phyloP scores from a whole-genome alignment of 805 yeast genomes.

The Candida coquimbonensis region DNA sequence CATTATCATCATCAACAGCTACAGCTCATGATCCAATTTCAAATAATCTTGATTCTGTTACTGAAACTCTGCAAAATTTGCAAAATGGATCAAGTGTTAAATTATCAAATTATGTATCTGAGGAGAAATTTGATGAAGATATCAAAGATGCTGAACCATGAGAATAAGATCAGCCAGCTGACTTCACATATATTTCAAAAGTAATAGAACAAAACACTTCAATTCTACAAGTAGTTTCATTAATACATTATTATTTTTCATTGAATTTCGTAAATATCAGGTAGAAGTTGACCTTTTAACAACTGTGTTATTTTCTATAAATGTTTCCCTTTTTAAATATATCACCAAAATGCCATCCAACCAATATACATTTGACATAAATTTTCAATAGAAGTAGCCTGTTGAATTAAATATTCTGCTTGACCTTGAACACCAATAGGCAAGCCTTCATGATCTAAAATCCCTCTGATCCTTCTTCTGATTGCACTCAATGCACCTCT shows the following conservation, averaged over 20 bases:
- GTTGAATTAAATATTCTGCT: constrained; percentile 81
- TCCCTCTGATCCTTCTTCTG: constrained; percentile 77
- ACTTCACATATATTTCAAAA: neutral
- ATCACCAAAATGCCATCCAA: constrained; percentile 71
- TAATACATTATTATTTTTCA: neutral
- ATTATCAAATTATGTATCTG: no score
- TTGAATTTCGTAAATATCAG: no score
- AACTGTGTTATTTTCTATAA: no score
- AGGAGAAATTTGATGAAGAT: neutral
- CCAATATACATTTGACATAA: constrained; percentile 88
- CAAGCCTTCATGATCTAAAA: constrained; percentile 71
- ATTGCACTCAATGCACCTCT: constrained; percentile 66
- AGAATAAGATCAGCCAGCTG: neutral
- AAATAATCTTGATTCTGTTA: neutral
- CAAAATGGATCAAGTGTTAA: no score
- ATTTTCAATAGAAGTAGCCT: constrained; percentile 66
- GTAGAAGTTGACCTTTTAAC: no score
- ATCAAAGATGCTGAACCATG: neutral
- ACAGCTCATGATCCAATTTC: no score
- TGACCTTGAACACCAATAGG: constrained; percentile 90
- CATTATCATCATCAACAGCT: no score
- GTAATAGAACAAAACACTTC: no score
- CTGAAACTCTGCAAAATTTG: neutral
- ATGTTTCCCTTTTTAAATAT: no score
- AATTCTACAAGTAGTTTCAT: neutral